Base-by-base conservation (phyloP, 2,329 filamentous ascomycete genomes). In the Stachybotrys elegans region DNA sequence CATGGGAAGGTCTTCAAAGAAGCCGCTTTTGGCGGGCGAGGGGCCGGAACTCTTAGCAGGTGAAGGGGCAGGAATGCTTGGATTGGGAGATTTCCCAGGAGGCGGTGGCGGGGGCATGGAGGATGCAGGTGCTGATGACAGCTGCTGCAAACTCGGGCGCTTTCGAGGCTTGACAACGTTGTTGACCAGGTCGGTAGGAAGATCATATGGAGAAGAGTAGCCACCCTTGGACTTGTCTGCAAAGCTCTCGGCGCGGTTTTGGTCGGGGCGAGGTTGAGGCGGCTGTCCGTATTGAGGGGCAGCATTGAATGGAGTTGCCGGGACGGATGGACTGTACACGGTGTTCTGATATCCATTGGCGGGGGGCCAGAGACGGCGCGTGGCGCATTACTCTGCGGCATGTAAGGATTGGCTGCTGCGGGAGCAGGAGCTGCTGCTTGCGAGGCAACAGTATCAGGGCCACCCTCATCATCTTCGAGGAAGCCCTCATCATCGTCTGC, bases 191-290 rank as follows among this genome's bases (percentile, higher is more conserved):
- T 96, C 92, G 66, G 93, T 88, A 4, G 93, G 93, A 17, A 98
- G 73, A 67, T 98, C 94, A 57, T 96, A 98, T 0, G 93, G 93
- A 17, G 92, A 97, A 40, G 85, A 78, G 61, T 98, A 98, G 7
- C 92, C 91, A 44, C 88, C 88, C 66, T 95, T 97, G 4, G 88
- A 72, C 63, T 94, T 94, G 63, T 92, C 86, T 6, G 79, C 88
- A 64, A 95, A 98, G 65, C 92, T 97, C 60, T 94, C 82, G 1
- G 80, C 73, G 65, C 81, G 82, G 22, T 66, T 65, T 46, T 76
- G 54, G 49, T 76, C 69, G n/a, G 73, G 72, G 12, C 60, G 63
- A 1, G 58, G 54, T 31, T 65, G 61, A 20, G 62, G 59, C 22
- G 61, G 58, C 23, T 65, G 58, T 2, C 65, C 67, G 51, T 69